Evolutionary conservation across 1,284 basidiomycete genomes (phyloP).

Genomic region (Irpex rosettiformis): DNA sequence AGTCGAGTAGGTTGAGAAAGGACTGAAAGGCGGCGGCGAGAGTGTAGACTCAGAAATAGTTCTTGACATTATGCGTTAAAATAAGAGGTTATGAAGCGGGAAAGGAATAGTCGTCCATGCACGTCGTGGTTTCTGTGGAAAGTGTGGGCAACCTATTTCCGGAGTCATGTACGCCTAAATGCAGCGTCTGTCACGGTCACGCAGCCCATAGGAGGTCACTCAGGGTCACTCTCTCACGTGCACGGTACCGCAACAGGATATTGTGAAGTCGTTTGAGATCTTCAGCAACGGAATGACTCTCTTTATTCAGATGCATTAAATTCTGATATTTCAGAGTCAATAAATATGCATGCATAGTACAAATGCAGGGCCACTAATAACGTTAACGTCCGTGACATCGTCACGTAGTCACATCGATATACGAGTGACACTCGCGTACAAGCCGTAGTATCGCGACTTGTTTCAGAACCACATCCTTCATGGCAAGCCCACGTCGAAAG

Average conservation of each 20-base stretch:
- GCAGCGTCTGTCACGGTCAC: slow-evolving; percentile 1
- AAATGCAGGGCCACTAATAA: not conserved
- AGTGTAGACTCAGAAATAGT: slow-evolving; percentile 38
- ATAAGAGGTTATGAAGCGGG: slow-evolving; percentile 18
- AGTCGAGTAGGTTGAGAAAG: slow-evolving; percentile 46
- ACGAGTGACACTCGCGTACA: not conserved
- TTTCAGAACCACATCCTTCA: not conserved
- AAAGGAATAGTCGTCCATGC: slow-evolving; percentile 24
- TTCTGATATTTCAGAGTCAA: too few relatives aligned
- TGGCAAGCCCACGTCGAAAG: not conserved
- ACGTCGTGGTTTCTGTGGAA: slow-evolving; percentile 4
- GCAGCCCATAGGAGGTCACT: not conserved
- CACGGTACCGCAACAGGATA: too few relatives aligned
- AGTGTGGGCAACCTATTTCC: slow-evolving; percentile 3
- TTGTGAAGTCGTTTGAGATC: too few relatives aligned
- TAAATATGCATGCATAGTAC: too few relatives aligned
- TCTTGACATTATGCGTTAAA: slow-evolving; percentile 29
- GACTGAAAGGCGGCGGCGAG: slow-evolving; percentile 45
- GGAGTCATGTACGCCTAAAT: not conserved
- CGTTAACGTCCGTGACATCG: not conserved
- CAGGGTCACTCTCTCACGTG: too few relatives aligned
- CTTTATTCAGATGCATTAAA: too few relatives aligned
- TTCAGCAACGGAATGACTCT: too few relatives aligned
- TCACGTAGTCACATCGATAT: slow-evolving; percentile 2
- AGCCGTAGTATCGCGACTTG: not conserved